phyloP scores from a whole-genome alignment of 768 basidiomycete genomes.

The Phylloporus sp. region DNA sequence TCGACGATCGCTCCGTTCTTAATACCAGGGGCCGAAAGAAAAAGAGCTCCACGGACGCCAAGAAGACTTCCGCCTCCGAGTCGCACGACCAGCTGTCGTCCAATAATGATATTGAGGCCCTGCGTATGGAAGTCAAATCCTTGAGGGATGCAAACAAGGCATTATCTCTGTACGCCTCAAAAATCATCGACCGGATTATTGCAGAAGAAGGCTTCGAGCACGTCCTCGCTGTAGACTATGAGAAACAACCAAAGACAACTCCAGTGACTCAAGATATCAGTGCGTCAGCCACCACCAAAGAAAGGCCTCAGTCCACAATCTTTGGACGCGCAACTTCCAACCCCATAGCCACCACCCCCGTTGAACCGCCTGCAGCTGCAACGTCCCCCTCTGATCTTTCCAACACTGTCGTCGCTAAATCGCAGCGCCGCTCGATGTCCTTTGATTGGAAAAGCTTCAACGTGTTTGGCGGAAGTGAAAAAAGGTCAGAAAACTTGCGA shows the following conservation, averaged over 20 bases:
- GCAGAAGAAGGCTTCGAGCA: constrained; percentile 96
- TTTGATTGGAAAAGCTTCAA: constrained; percentile 82
- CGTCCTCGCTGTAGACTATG: constrained; percentile 90
- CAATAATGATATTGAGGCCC: constrained; percentile 62
- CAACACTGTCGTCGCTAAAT: constrained; percentile 32
- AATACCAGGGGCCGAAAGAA: constrained; percentile 47
- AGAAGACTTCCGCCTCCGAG: constrained; percentile 33
- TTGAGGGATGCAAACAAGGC: constrained; percentile 97
- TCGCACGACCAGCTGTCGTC: constrained; percentile 43
- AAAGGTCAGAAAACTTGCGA: constrained; percentile 60
- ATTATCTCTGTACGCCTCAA: constrained; percentile 89
- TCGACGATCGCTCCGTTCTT: constrained; percentile 47
- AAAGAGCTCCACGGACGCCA: constrained; percentile 29
- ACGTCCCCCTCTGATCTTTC: constrained; percentile 22
- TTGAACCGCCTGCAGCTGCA: constrained; percentile 19
- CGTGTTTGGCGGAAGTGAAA: constrained; percentile 60
- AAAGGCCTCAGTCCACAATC: constrained; percentile 61
- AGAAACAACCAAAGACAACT: constrained; percentile 51
- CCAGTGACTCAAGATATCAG: constrained; percentile 27
- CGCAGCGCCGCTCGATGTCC: constrained; percentile 72
- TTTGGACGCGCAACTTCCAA: constrained; percentile 38
- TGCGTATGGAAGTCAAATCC: constrained; percentile 84
- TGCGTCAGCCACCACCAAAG: constrained; percentile 32
- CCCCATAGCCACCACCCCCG: constrained; percentile 35
- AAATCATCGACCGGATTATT: constrained; percentile 97